Evolutionary conservation across 129 eudicot species (phyloP).

Genomic region (Dittrichia graveolens): DNA sequence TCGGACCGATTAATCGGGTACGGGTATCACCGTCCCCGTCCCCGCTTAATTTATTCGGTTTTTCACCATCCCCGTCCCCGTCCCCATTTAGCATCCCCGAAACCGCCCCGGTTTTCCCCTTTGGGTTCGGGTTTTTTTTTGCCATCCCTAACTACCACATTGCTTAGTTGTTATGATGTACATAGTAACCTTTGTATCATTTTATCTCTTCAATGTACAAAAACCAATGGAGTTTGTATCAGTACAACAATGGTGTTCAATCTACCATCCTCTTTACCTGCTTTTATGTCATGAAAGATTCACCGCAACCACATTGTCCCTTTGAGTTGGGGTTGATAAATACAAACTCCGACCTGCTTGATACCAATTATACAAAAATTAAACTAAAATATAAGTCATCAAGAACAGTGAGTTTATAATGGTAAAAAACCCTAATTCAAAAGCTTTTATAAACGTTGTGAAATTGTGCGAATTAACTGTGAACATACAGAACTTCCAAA

Average conservation of each 20-base stretch:
- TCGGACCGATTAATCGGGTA: too few relatives aligned
- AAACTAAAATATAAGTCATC: neutral
- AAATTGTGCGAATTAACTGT: neutral
- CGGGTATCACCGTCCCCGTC: too few relatives aligned
- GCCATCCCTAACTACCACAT: too few relatives aligned
- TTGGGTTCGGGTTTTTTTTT: too few relatives aligned
- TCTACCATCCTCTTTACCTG: neutral
- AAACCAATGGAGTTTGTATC: neutral
- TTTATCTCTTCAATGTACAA: conserved; percentile 14
- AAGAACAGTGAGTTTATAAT: neutral
- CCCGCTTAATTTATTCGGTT: too few relatives aligned
- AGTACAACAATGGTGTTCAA: neutral
- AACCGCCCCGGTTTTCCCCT: too few relatives aligned
- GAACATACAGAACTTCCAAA: neutral
- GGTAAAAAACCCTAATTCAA: neutral
- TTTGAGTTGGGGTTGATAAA: conserved; percentile 66
- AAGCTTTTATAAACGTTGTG: neutral
- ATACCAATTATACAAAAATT: neutral
- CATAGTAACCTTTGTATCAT: conserved; percentile 3
- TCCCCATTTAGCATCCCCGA: too few relatives aligned
- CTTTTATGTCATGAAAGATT: conserved; percentile 61
- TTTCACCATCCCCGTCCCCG: too few relatives aligned
- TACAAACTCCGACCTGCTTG: conserved; percentile 57
- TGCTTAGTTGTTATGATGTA: conserved; percentile 7
- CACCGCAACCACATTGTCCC: conserved; percentile 74